phyloP scores from a whole-genome alignment of 768 basidiomycete species.

The Asterophora lycoperdoides region DNA sequence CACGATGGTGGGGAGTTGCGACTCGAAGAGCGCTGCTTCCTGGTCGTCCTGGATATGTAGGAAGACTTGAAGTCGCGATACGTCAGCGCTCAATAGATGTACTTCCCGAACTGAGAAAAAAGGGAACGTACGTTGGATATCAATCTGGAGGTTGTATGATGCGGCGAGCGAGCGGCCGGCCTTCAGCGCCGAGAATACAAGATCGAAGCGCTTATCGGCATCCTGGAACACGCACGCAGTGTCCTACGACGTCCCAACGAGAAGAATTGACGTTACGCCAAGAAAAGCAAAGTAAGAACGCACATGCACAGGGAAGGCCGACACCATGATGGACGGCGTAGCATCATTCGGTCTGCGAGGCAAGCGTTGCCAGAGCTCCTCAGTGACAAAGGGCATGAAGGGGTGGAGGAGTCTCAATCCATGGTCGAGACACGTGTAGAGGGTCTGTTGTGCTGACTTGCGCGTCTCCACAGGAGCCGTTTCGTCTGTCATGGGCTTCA shows the following conservation, averaged over 20 bases:
- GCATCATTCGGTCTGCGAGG: constrained; percentile 79
- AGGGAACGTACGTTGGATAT: constrained; percentile 65
- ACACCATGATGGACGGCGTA: constrained; percentile 86
- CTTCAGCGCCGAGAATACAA: constrained; percentile 76
- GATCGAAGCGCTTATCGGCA: constrained; percentile 82
- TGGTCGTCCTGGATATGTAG: constrained; percentile 62
- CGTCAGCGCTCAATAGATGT: too few relatives aligned
- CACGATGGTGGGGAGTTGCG: constrained; percentile 71
- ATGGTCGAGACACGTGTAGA: constrained; percentile 91
- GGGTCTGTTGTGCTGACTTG: constrained; percentile 88
- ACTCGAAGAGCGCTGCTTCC: constrained; percentile 63
- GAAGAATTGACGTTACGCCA: neutral
- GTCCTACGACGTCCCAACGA: constrained; percentile 42
- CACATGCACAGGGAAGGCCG: constrained; percentile 77
- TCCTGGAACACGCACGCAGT: constrained; percentile 55
- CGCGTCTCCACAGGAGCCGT: constrained; percentile 57
- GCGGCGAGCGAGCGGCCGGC: constrained; percentile 82
- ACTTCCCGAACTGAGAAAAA: too few relatives aligned
- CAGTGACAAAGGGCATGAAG: constrained; percentile 99
- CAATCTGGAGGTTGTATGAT: constrained; percentile 81
- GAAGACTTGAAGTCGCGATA: constrained; percentile 50
- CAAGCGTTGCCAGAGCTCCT: constrained; percentile 97
- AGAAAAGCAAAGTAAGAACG: constrained; percentile 26
- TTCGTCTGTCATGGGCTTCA: constrained; percentile 95
- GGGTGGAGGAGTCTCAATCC: constrained; percentile 91